Conservation (phyloP, 108 stramenopile species). For the Chaetoceros tenuissimus region DNA sequence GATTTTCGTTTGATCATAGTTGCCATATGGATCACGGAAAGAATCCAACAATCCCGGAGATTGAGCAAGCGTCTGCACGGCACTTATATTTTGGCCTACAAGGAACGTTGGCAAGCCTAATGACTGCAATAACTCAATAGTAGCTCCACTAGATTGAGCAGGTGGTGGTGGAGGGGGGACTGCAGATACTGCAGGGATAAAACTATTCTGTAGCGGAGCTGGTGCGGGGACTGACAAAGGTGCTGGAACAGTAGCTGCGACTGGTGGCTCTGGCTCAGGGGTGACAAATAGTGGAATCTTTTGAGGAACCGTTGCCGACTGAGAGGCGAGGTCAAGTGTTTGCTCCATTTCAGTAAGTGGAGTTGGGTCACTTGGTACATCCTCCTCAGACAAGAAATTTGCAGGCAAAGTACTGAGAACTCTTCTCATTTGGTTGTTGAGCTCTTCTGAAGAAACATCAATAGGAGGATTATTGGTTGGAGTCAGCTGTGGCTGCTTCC, state of each 20-base stretch:
- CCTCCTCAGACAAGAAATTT: slow-evolving; percentile 40
- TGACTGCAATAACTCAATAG: slow-evolving; percentile 37
- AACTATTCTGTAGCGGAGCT: slow-evolving; percentile 5
- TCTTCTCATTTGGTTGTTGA: slow-evolving; percentile 41
- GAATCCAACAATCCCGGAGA: slow-evolving; percentile 60
- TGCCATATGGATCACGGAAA: slow-evolving; percentile 64
- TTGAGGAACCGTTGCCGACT: slow-evolving; percentile 38
- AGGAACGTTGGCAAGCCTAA: slow-evolving; percentile 59
- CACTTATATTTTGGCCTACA: slow-evolving; percentile 66
- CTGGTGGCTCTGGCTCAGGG: slow-evolving; percentile 28
- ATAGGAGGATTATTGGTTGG: slow-evolving; percentile 29
- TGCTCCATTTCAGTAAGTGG: slow-evolving; percentile 72
- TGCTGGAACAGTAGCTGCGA: slow-evolving; percentile 24
- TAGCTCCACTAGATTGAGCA: slow-evolving; percentile 20
- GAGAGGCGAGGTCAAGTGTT: slow-evolving; percentile 66
- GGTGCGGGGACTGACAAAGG: no score
- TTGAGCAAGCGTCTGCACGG: slow-evolving; percentile 70
- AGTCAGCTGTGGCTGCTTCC: slow-evolving; percentile 42
- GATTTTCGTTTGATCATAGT: slow-evolving; percentile 65
- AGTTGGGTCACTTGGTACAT: slow-evolving; percentile 55
- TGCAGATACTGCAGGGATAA: slow-evolving; percentile 7
- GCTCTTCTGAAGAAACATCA: slow-evolving; percentile 53
- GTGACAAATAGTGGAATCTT: slow-evolving; percentile 73
- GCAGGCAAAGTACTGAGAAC: slow-evolving; percentile 24
- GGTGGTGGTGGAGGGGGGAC: slow-evolving; percentile 5